Base-by-base conservation (phyloP, 176 grass and related monocot genomes). In the Hyparrhenia diplandra region DNA sequence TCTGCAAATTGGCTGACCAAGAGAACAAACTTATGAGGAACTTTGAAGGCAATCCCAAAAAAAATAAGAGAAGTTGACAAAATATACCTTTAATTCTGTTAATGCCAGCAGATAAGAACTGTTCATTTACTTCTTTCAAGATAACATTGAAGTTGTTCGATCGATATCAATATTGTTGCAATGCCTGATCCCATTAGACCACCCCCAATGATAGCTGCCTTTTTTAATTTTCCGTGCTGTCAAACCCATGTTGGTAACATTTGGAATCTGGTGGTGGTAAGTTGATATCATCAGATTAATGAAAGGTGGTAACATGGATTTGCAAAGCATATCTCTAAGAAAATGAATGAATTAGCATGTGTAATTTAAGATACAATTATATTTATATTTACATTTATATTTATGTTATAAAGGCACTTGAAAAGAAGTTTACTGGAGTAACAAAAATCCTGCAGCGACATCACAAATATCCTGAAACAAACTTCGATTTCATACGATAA, bases 181-280 rank as follows among this genome's bases (percentile, higher is more conserved):
- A 98, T 98, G 57, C 89, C 92, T n/a, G 95, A 91, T 73, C 92
- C 92, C 86, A 94, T 94, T 76, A 91, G 80, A 60, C 92, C 92
- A 58, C 92, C 90, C 36, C 90, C 92, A 55, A 95, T 51, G 79
- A 95, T 88, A 82, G 87, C 92, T 52, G 83, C 86, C 71, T 88
- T 94, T 94, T 63, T 77, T 84, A 68, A 98, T 93, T 83, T 80
- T 88, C 64, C 84, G 83, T 59, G 95, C 88, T 61, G 76, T 60
- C 69, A 98, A 83, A 79, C 92, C 84, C 43, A 91, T 78, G 70
- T 93, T 85, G 68, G 86, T 89, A 39, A 98, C 46, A 23, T 88
- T 75, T 63, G 92, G 88, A 84, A 98, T 87, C 92, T 95, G 80
- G 32, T 54, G 76, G 70, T 73, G 18, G 17, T 43, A 83, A 13